Base-by-base conservation (phyloP, 768 basidiomycete genomes). In the Termitomyces sp. region DNA sequence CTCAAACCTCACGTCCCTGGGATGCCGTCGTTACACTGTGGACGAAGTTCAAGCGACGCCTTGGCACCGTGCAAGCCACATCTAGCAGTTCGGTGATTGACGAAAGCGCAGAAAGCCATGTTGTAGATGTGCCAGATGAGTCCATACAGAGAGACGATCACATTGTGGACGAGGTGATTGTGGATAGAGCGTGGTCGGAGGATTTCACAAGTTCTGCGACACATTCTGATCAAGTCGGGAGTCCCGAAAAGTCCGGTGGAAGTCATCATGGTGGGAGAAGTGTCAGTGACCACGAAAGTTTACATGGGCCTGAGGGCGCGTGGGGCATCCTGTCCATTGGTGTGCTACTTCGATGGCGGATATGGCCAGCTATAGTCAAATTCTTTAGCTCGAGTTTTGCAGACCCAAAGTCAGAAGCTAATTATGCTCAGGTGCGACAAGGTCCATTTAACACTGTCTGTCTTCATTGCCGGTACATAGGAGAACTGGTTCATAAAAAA, bases 401-500 rank as follows among this genome's bases (percentile, higher is more conserved):
- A 23, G 86, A 89, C 63, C 75, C 79, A 42, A 73, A 71, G 54
- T 72, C 70, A 64, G 81, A 73, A 73, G 76, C 59, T 9, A 72
- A 76, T 60, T 80, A 79, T 62, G 68, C 67, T 21, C 75, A 75
- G 65, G 76, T 75, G 47, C 40, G 63, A 49, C 33, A 5, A 23
- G 49, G 17, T 30, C 26, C 31, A 31, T 19, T 54, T 19, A 30
- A 21, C 15, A 31, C 31, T 30, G 10, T 38, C 31, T 55, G 31
- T 44, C 53, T 51, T 62, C 60, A 48, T 46, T 45, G 28, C 3
- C n/a, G 23, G 15, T 37, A 31, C 33, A 50, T 75, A 84, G 76
- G 90, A 92, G 70, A 81, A 75, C 51, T 91, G 89, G 89, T 87
- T 83, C 63, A 74, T 83, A 26, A 79, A 79, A 58, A 90, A 89